Conservation (phyloP, 2,329 filamentous ascomycete species). For the Xylariaceae sp. region DNA sequence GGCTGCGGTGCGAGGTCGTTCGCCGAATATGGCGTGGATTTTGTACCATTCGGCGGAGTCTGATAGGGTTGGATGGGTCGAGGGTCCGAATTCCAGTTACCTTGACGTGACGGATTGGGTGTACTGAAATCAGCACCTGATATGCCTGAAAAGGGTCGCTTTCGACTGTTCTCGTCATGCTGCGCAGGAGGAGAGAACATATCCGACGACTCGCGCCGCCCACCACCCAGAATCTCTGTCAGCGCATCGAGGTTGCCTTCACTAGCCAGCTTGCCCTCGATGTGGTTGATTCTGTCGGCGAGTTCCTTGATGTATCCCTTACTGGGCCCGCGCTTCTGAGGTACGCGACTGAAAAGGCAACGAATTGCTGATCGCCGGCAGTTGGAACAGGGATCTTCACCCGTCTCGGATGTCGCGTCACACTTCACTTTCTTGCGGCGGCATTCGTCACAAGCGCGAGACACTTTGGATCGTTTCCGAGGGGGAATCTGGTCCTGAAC, state of each 20-base stretch:
- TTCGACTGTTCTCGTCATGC: constrained; percentile 35
- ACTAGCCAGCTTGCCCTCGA: constrained; percentile 69
- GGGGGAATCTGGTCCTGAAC: constrained; percentile 58
- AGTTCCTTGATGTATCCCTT: constrained; percentile 96
- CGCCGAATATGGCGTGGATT: constrained; percentile 33
- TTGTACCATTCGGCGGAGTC: constrained; percentile 30
- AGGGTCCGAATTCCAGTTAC: constrained; percentile 45
- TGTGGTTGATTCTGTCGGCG: constrained; percentile 73
- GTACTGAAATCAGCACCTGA: constrained; percentile 35
- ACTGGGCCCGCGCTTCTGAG: constrained; percentile 81
- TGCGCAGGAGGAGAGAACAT: constrained; percentile 47
- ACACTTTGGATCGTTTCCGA: constrained; percentile 78
- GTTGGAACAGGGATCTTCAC: constrained; percentile 71
- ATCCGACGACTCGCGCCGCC: constrained; percentile 41
- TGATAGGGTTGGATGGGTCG: constrained; percentile 41
- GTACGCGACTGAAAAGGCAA: constrained; percentile 81
- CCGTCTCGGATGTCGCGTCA: constrained; percentile 70
- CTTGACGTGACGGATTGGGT: constrained; percentile 39
- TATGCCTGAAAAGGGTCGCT: constrained; percentile 36
- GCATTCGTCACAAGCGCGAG: constrained; percentile 83
- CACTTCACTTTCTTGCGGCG: constrained; percentile 87
- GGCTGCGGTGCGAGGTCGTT: constrained; percentile 45
- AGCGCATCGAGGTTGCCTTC: constrained; percentile 45
- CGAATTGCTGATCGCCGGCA: constrained; percentile 70
- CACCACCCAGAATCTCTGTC: constrained; percentile 35